Percentiles rank a stretch among this genome's conserved stretches.
Conservation (phyloP, 176 grass and related monocot species). For the Aegilops sharonensis region DNA sequence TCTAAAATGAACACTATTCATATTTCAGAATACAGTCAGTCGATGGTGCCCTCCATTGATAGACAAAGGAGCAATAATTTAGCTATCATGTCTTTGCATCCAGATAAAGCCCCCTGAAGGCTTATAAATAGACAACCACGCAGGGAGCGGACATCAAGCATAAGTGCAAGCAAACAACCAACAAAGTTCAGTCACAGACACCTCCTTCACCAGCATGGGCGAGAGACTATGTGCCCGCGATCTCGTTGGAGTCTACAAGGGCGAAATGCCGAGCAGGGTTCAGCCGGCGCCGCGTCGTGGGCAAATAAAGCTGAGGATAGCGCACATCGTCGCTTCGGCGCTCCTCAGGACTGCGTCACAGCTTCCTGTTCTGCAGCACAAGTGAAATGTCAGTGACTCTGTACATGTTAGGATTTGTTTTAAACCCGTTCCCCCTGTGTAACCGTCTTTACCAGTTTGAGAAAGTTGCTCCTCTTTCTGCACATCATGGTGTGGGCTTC, state of each 20-base stretch:
- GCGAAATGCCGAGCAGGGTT: constrained; percentile 3
- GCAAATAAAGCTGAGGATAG: constrained; percentile 61
- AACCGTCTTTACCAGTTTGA: constrained; percentile 12
- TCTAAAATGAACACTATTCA: no score
- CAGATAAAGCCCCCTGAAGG: constrained; percentile 23
- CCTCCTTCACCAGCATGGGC: constrained; percentile 36
- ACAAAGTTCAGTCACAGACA: neutral
- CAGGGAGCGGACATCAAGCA: constrained; percentile 14
- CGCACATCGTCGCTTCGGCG: constrained; percentile 28
- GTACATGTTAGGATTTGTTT: constrained; percentile 2
- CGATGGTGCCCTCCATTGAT: neutral
- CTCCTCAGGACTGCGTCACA: constrained; percentile 36
- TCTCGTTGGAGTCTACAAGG: constrained; percentile 34
- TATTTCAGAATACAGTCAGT: neutral
- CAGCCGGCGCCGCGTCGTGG: constrained; percentile 39
- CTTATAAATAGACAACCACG: constrained; percentile 31
- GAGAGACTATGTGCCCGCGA: constrained; percentile 12
- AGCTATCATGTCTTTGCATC: constrained; percentile 40
- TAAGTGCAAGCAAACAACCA: neutral
- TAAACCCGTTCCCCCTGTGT: constrained; percentile 1
- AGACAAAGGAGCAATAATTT: constrained; percentile 20
- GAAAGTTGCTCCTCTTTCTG: constrained; percentile 35
- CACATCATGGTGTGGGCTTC: neutral
- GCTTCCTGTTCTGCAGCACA: constrained; percentile 38
- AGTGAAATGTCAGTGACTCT: constrained; percentile 22